A percentile compares a stretch with the other conserved stretches of the same genome.
phyloP scores from a whole-genome alignment of 805 yeast genomes.

The Schizosaccharomyces lindneri region DNA sequence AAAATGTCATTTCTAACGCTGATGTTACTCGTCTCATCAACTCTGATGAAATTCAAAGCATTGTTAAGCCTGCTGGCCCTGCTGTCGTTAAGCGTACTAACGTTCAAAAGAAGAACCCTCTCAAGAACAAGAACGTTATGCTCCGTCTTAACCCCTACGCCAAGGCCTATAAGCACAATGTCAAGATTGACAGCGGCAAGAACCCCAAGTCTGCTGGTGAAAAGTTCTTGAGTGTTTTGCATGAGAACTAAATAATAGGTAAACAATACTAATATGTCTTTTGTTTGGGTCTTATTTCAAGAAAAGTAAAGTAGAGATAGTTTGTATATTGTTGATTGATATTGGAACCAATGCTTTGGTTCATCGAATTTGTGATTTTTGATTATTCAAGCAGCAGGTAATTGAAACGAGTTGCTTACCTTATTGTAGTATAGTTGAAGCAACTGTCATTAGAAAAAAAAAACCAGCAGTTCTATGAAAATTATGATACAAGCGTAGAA shows the following conservation, averaged over 20 bases:
- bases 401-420: too few species aligned
- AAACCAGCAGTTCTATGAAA: too few species aligned
- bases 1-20: constrained; percentile 81
- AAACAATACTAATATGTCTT: neutral
- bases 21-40: constrained; percentile 92
- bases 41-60: constrained; percentile 97
- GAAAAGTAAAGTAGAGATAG: too few species aligned
- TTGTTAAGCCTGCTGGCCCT: constrained; percentile 88
- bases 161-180: constrained; percentile 29
- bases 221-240: neutral
- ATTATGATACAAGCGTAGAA: too few species aligned
- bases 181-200: neutral
- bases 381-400: too few species aligned
- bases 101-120: constrained; percentile 97
- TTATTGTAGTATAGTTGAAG: too few species aligned
- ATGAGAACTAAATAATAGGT: neutral
- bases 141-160: constrained; percentile 99
- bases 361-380: too few species aligned
- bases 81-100: constrained; percentile 77
- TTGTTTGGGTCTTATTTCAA: too few species aligned
- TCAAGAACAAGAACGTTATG: constrained; percentile 95
- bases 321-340: too few species aligned
- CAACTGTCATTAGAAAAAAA: too few species aligned
- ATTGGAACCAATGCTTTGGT: too few species aligned
- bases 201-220: constrained; percentile 2